A percentile compares a stretch with the other conserved stretches of the same genome.
These are phyloP conservation scores for Pulicaria dysenterica DNA, from an alignment of 129 eudicot species.

Conservation along the genomic window DNA sequence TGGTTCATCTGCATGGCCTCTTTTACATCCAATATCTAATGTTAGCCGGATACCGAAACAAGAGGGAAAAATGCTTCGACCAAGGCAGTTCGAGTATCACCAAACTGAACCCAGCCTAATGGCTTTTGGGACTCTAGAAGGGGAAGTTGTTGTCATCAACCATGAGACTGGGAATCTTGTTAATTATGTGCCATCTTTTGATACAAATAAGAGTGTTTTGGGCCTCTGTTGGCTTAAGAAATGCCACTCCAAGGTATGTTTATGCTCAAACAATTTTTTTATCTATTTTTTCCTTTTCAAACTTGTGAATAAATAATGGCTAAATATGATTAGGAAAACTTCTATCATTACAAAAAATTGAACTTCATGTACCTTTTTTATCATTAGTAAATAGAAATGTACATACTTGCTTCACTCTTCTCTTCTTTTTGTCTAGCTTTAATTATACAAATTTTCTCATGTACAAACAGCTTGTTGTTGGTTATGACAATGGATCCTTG, in stretches of 20 bases:
- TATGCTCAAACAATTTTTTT: neutral
- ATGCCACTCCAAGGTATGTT: conserved; percentile 71
- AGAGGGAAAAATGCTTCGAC: conserved; percentile 49
- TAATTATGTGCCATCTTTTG: conserved; percentile 49
- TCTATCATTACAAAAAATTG: neutral
- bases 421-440: neutral
- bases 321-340: neutral
- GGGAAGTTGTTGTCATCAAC: conserved; percentile 71
- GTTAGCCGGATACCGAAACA: conserved; percentile 37
- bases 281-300: neutral
- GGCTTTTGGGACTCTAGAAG: conserved; percentile 87
- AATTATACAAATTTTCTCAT: conserved; percentile 13
- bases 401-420: neutral
- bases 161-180: conserved; percentile 65
- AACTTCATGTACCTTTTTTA: no score
- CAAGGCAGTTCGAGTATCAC: conserved; percentile 94
- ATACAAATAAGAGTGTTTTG: conserved; percentile 51
- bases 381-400: no score
- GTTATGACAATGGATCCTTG: conserved; percentile 80
- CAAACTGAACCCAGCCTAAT: conserved; percentile 63
- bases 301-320: neutral
- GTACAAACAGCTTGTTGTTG: conserved; percentile 68
- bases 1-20: conserved; percentile 66
- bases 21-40: conserved; percentile 48
- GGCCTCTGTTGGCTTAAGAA: conserved; percentile 97